phyloP scores from a whole-genome alignment of 2,329 filamentous ascomycete species.

The Verticillium tricorpus region DNA sequence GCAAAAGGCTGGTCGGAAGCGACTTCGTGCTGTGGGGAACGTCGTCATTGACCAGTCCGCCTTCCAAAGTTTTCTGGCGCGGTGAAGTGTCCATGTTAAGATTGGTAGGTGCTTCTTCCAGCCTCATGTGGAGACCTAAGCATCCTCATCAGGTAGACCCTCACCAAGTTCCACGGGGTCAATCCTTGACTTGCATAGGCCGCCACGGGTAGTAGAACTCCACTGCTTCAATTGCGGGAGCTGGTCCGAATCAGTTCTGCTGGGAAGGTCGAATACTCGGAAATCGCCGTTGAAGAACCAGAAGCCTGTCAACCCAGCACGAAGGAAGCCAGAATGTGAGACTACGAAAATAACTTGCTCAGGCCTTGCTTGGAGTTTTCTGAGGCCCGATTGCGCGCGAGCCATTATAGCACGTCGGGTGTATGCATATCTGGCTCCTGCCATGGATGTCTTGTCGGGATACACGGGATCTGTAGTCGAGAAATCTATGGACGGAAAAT shows the following conservation, averaged over 20 bases:
- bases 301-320: constrained; percentile 49
- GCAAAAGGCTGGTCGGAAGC: constrained; percentile 93
- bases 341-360: constrained; percentile 63
- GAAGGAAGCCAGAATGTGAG: constrained; percentile 59
- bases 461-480: constrained; percentile 51
- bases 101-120: background rate
- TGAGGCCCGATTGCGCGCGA: constrained; percentile 48
- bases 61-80: constrained; percentile 90
- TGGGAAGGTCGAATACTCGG: constrained; percentile 54
- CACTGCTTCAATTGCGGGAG: constrained; percentile 39
- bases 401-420: constrained; percentile 46
- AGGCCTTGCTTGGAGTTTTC: constrained; percentile 43
- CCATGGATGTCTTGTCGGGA: constrained; percentile 55
- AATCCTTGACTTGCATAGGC: constrained; percentile 28
- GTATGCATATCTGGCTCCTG: constrained; percentile 45
- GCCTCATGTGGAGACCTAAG: background rate
- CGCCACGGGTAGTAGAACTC: constrained; percentile 29
- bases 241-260: constrained; percentile 14
- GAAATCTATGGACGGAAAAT: constrained; percentile 56
- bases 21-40: constrained; percentile 77
- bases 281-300: constrained; percentile 61
- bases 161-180: constrained; percentile 32
- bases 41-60: constrained; percentile 95
- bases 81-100: constrained; percentile 38
- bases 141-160: constrained; percentile 29